Evolutionary conservation across 2,329 filamentous ascomycete genomes (phyloP), one percentile per base, ranked within the genome.

Genomic region (Allantophomopsis cytisporea): DNA sequence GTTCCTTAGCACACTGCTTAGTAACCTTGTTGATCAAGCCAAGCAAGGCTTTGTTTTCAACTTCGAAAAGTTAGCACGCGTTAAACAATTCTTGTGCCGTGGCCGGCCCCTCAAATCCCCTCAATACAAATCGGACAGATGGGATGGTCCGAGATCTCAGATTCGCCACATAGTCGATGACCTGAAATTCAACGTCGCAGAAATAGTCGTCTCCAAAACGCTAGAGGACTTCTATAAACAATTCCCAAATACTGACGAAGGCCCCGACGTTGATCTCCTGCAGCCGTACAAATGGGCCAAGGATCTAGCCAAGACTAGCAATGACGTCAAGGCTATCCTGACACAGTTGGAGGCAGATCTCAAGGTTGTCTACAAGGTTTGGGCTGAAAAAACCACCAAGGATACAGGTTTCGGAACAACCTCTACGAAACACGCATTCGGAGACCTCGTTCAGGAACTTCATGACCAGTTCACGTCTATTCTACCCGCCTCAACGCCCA

Each of bases 151-250:
- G 1, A 31, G 39, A 44, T 16, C 60, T 40, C 23, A 28, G 10
- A 28, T 28, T 8, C 47, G 45, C 30, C 72, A 82, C 41, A 71
- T 83, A 3, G 63, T 81, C 5, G 80, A 86, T 50, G 64, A 67
- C 31, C 59, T 85, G 7, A 76, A 71, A 45, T 80, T 76, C 14
- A 45, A 55, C 0, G 60, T 76, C 2, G 68, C 73, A 0, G 54
- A 65, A 11, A 54, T 40, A 2, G 59, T 59, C 16, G 54, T 62
- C n/a, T 43, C 51, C 1, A 48, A 53, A 13, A 57, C 57, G 0
- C 43, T 57, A 7, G 36, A 40, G 1, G 38, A 43, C 2, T 50
- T 66, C 10, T 12, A 28, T 12, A 28, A 28, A 8, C 23, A 28
- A 12, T 28, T 28, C 11, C 23, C 23, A 8, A 39, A 53, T 3